Percentiles rank a stretch among this genome's conserved stretches.
Conservation (phyloP, 495 filamentous ascomycete species). For the Thozetella sp. region DNA sequence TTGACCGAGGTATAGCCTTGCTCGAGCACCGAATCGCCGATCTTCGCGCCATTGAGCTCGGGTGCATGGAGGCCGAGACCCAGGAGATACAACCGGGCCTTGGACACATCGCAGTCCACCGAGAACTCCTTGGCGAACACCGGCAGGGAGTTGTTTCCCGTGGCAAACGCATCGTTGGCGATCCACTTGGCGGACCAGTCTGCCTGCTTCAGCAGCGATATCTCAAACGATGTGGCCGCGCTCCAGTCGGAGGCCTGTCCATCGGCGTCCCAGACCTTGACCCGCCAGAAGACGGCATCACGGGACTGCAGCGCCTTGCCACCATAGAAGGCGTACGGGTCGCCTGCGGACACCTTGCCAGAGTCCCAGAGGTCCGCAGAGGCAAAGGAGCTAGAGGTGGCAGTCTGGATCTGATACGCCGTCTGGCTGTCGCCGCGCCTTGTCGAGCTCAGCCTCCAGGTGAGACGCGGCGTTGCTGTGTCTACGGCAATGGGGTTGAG, state of each 20-base stretch:
- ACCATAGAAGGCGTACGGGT: not conserved
- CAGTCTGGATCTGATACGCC: slow-evolving; percentile 1
- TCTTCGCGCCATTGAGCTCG: not conserved
- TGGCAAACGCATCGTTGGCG: not conserved
- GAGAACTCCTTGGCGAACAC: not conserved
- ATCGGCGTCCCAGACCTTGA: not conserved
- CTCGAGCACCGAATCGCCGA: not conserved
- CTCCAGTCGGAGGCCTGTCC: not conserved
- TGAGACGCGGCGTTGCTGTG: not conserved
- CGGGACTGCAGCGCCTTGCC: not conserved
- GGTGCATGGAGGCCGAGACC: not conserved
- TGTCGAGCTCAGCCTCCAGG: not conserved
- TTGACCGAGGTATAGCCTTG: not conserved
- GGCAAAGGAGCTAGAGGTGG: not conserved
- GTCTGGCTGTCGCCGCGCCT: not conserved
- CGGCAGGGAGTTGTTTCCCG: not conserved
- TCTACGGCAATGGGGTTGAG: not conserved
- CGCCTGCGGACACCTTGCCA: not conserved
- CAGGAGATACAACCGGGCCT: slow-evolving; percentile 1
- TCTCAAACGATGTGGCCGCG: not conserved
- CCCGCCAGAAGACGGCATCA: not conserved
- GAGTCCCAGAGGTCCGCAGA: slow-evolving; percentile 3
- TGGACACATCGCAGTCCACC: not conserved
- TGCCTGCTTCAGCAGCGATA: not conserved
- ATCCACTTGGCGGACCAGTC: not conserved